Percentiles rank a stretch among this genome's conserved stretches.
phyloP scores from a whole-genome alignment of 129 eudicot species.

The Mikania micrantha region DNA sequence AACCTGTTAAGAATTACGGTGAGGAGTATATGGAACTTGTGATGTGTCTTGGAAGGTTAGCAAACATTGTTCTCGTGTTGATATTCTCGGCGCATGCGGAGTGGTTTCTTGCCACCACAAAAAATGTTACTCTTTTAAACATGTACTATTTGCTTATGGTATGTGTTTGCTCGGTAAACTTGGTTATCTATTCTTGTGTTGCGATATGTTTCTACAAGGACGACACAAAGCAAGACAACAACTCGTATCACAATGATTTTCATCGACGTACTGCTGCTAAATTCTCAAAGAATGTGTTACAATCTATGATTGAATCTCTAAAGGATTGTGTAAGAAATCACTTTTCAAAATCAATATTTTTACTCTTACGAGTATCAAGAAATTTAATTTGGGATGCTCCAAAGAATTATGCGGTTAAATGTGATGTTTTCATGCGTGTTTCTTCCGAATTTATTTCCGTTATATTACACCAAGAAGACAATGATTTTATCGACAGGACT shows the following conservation, averaged over 20 bases:
- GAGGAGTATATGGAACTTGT: conserved; percentile 9
- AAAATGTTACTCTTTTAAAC: background rate
- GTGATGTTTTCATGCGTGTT: too few species aligned
- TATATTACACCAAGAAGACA: too few species aligned
- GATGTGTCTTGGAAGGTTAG: background rate
- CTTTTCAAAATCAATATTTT: too few species aligned
- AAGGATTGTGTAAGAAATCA: too few species aligned
- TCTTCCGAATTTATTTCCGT: too few species aligned
- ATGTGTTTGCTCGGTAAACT: background rate
- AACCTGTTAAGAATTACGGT: background rate
- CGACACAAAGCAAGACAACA: background rate
- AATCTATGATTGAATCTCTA: too few species aligned
- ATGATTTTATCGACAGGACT: too few species aligned
- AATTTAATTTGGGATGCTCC: too few species aligned
- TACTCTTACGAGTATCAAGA: too few species aligned
- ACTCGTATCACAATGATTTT: background rate
- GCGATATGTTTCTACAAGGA: background rate
- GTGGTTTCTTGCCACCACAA: background rate
- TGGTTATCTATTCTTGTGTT: background rate
- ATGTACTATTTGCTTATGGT: background rate
- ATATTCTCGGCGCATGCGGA: background rate
- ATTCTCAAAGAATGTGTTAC: too few species aligned
- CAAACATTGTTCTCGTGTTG: background rate
- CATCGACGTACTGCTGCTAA: too few species aligned
- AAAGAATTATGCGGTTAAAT: too few species aligned